A percentile compares a stretch with the other conserved stretches of the same genome.
phyloP scores from a whole-genome alignment of 306 rosid species.

The Fagus crenata region DNA sequence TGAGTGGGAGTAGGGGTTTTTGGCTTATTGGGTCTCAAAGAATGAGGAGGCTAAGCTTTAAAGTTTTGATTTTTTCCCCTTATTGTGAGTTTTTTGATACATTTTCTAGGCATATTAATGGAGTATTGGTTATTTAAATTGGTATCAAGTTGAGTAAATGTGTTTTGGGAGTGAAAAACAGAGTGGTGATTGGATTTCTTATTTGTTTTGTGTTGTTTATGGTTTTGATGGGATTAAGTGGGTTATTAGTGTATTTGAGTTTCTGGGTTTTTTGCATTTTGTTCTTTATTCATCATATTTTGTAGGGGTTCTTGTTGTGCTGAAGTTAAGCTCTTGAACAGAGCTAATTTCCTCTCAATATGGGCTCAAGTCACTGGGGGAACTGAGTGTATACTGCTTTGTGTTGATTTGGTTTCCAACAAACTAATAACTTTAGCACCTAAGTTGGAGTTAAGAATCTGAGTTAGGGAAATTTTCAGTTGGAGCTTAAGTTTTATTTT shows the following conservation, averaged over 20 bases:
- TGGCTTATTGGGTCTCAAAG: constrained; percentile 12
- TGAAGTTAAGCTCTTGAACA: not conserved
- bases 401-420: not conserved
- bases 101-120: not conserved
- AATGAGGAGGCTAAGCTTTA: constrained; percentile 20
- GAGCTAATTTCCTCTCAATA: not conserved
- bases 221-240: not conserved
- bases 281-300: not conserved
- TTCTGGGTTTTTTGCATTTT: not conserved
- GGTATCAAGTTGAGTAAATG: not conserved
- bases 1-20: not conserved
- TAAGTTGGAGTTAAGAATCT: not conserved
- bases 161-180: not conserved
- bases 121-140: not conserved
- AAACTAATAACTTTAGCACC: not conserved
- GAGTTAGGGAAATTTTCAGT: constrained; percentile 14
- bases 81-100: not conserved
- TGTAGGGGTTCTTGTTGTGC: not conserved
- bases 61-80: constrained; percentile 2
- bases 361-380: not conserved
- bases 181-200: not conserved
- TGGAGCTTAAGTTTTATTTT: not conserved
- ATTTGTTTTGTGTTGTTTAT: not conserved
- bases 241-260: not conserved
- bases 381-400: not conserved